These are phyloP conservation scores for Populus hybrid DNA, from an alignment of 441 rosid species.

Conservation along the genomic window DNA sequence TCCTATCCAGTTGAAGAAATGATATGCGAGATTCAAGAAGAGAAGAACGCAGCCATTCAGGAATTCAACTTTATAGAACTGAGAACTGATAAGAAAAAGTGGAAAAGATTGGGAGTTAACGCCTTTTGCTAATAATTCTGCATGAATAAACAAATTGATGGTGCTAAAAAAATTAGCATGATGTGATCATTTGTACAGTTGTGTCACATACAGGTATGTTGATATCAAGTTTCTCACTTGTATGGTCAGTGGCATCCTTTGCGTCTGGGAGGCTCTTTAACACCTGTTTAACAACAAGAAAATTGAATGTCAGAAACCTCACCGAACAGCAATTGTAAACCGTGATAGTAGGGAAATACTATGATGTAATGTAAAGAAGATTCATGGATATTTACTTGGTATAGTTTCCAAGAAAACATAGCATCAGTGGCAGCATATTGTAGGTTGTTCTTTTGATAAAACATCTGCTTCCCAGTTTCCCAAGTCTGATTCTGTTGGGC, in stretches of 20 bases:
- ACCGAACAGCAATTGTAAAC: neutral
- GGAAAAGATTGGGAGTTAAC: no score
- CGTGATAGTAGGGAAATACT: neutral
- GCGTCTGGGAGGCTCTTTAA: slow-evolving; percentile 50
- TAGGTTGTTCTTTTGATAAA: slow-evolving; percentile 57
- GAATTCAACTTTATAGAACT: no score
- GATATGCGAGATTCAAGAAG: neutral
- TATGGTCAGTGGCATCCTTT: slow-evolving; percentile 8
- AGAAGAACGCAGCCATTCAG: no score
- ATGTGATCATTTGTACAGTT: neutral
- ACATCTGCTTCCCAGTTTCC: slow-evolving; percentile 69
- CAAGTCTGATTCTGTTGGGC: slow-evolving; percentile 63
- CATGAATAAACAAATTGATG: neutral
- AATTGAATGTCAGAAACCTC: neutral
- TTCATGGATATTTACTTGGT: slow-evolving; percentile 44
- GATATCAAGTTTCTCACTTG: slow-evolving; percentile 4
- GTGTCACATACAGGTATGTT: neutral
- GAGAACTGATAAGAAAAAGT: no score
- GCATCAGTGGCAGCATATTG: slow-evolving; percentile 91
- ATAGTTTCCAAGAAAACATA: slow-evolving; percentile 74
- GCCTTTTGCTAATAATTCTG: no score
- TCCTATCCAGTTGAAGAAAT: neutral
- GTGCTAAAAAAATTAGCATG: neutral
- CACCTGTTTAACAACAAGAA: slow-evolving; percentile 34
- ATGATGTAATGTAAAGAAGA: neutral